Percentiles rank a stretch among this genome's conserved stretches.
Evolutionary conservation across 2,329 filamentous ascomycete genomes (phyloP).

Genomic region (Cadophora malorum): DNA sequence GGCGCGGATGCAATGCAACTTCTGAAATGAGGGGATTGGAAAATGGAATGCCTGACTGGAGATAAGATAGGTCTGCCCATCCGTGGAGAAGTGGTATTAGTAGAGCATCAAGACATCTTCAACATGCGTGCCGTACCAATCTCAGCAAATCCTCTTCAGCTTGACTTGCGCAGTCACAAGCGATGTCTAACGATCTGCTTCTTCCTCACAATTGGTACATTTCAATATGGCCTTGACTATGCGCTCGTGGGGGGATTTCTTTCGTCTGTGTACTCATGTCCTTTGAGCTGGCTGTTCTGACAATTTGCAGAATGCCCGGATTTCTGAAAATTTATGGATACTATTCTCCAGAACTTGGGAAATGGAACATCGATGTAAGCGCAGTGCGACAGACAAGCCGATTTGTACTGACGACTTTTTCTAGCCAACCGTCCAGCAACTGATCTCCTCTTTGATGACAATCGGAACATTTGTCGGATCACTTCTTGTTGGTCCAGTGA

Average conservation of each 20-base stretch:
- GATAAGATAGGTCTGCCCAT: slow-evolving; percentile 6
- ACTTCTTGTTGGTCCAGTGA: slow-evolving; percentile 54
- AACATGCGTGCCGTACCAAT: slow-evolving; percentile 22
- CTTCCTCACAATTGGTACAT: slow-evolving; percentile 54
- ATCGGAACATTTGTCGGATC: slow-evolving; percentile 58
- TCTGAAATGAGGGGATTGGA: neutral
- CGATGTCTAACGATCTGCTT: slow-evolving; percentile 56
- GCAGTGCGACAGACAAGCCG: neutral
- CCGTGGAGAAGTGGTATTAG: too few relatives aligned
- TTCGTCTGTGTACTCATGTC: slow-evolving; percentile 39
- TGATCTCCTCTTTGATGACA: slow-evolving; percentile 57
- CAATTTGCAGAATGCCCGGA: slow-evolving; percentile 51
- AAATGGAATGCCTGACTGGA: neutral
- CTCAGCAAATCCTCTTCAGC: slow-evolving; percentile 31
- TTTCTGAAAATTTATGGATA: slow-evolving; percentile 59
- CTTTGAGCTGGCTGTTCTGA: neutral
- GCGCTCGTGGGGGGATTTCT: slow-evolving; percentile 54
- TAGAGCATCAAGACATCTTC: neutral
- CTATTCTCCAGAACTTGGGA: slow-evolving; percentile 23
- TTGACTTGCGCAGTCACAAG: slow-evolving; percentile 41
- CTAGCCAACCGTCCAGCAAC: slow-evolving; percentile 56
- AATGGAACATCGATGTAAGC: slow-evolving; percentile 37
- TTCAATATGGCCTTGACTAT: slow-evolving; percentile 59
- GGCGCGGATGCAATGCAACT: neutral
- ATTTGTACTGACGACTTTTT: neutral